Evolutionary conservation across 2,329 filamentous ascomycete species (phyloP), one percentile per base, ranked within the genome.

Genomic region (Xylaria digitata): DNA sequence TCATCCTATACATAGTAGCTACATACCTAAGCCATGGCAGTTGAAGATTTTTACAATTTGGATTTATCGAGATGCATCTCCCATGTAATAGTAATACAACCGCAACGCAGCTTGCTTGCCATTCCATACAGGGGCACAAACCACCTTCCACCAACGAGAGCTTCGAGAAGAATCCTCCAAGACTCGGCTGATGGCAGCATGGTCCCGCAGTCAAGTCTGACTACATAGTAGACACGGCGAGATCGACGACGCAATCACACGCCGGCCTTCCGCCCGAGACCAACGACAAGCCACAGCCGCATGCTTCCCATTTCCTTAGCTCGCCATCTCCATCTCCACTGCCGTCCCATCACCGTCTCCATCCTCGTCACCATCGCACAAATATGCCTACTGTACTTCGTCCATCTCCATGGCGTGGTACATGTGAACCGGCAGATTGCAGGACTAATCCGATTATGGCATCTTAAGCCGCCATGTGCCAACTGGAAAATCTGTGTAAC

Each of bases 341-440:
- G 40, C 46, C 42, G 40, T 61, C 55, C 30, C 43, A 48, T 56
- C 53, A 56, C 17, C n/a, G n/a, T 26, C 26, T 26, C 26, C 26
- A 26, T 26, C 26, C 26, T 26, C 21, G 23, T 62, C 53, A 56
- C 65, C 26, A 53, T 61, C 50, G 48, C 40, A 42, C 63, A 6
- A 30, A 21, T 6, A 59, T 43, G 7, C 13, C n/a, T 30, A 17
- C 46, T 30, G 48, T 46, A 17, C 15, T 32, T 26, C 26, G 26
- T 5, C 17, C 23, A 59, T 42, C 53, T 48, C 46, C 34, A 17
- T 23, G 21, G 37, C 7, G 61, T 63, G 54, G 42, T 57, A 65
- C 61, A 40, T 15, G 26, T 23, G 32, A 60, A n/a, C 19, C 63
- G 68, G 68, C 37, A 65, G 63, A 68, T 68, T 66, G 60, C 68